Evolutionary conservation across 2,329 filamentous ascomycete genomes (phyloP), one percentile per base, ranked within the genome.

Genomic region (Mycocentrospora acerina): DNA sequence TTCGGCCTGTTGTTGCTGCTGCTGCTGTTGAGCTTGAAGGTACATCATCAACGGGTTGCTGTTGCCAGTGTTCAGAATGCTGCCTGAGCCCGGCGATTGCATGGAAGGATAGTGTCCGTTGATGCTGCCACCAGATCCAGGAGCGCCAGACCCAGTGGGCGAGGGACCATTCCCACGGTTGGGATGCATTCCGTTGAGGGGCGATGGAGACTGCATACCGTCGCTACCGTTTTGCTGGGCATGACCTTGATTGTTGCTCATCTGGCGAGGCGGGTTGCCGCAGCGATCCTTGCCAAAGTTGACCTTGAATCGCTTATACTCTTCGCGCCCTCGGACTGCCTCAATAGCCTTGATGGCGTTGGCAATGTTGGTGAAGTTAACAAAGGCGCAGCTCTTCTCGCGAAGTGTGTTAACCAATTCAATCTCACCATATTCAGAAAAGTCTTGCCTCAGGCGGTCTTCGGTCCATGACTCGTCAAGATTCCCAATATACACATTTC

Each of bases 341-440:
- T 98, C 93, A 51, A 98, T 98, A 1, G 93, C 93, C 76, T 98
- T 98, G 77, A 98, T 98, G 34, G 93, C 93, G 59, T 98, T 98
- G 64, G 93, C 93, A 65, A 98, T 98, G 73, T 98, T 98, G 64
- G 93, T 98, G 69, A 98, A 98, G 74, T 98, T 98, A 67, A 98
- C 93, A 66, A 98, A 98, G 0, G 93, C 93, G 68, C 93, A 98
- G 74, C 90, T 96, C 83, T 98, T 98, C 77, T 98, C 93, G 37
- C 93, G 85, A 44, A 98, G 76, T 12, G 93, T 88, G 71, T 98
- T 98, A 48, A 98, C 90, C 49, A 98, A 76, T 72, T 98, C 93
- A 60, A 98, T 97, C 71, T 98, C 93, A 52, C 93, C 93, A 59
- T 88, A 97, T 67, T 97, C 91, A 24, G 90, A 88, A 68, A 98